These are phyloP conservation scores for Mortierella sp. DNA, from an alignment of 371 early-diverging fungal genomes.

Conservation along the genomic window DNA sequence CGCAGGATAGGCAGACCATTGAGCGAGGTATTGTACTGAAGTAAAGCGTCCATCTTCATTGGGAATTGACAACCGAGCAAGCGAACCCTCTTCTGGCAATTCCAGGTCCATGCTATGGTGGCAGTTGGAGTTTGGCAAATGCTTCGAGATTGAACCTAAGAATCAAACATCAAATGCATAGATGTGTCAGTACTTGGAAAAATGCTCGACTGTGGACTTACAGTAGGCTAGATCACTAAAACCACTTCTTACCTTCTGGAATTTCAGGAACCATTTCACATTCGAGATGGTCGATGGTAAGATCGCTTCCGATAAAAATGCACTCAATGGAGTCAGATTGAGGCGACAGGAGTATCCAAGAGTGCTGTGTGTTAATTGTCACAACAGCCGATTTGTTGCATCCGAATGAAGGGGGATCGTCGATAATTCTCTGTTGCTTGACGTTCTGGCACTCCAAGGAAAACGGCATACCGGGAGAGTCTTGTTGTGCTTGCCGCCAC, in stretches of 20 bases:
- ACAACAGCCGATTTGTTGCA: conserved; percentile 8
- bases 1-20: conserved; percentile 4
- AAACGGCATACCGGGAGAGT: neutral
- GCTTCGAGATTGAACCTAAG: too few relatives aligned
- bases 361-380: conserved; percentile 1
- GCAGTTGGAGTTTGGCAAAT: too few relatives aligned
- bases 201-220: too few relatives aligned
- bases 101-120: too few relatives aligned
- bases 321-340: conserved; percentile 1
- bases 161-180: too few relatives aligned
- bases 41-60: conserved; percentile 7
- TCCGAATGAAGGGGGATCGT: neutral
- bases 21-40: conserved; percentile 8
- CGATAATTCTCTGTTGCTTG: neutral
- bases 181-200: too few relatives aligned
- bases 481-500: neutral
- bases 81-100: neutral
- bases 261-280: conserved; percentile 4
- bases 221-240: too few relatives aligned
- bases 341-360: conserved; percentile 21
- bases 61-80: neutral
- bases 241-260: neutral
- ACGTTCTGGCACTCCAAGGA: neutral
- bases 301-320: conserved; percentile 14
- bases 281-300: conserved; percentile 5